phyloP scores from a whole-genome alignment of 805 yeast species.

The Ogataea ganodermae region DNA sequence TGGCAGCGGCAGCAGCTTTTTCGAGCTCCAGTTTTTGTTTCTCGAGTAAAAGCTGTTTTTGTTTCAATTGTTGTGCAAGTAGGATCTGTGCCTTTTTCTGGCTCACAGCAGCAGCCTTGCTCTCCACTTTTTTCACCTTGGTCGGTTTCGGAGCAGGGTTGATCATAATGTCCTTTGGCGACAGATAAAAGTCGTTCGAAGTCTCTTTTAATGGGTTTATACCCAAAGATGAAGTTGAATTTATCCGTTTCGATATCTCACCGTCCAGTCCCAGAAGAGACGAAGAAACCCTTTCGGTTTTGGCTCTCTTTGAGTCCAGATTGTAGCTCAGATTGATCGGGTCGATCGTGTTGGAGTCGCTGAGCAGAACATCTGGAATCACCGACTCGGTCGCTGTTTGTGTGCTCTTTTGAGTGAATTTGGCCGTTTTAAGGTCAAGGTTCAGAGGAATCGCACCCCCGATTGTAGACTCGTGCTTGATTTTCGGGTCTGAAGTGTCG shows the following conservation, averaged over 20 bases:
- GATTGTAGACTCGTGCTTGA: neutral
- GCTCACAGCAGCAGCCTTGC: constrained; percentile 23
- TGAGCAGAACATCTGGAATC: constrained; percentile 7
- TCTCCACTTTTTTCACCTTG: constrained; percentile 19
- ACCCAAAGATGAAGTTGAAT: constrained; percentile 10
- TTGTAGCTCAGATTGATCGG: constrained; percentile 36
- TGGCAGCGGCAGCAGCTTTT: neutral
- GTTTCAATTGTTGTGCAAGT: constrained; percentile 25
- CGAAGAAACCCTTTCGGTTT: constrained; percentile 13
- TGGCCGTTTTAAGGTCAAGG: neutral
- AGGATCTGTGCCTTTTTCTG: constrained; percentile 24
- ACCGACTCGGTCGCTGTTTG: constrained; percentile 3
- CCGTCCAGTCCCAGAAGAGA: constrained; percentile 4
- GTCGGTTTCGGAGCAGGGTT: constrained; percentile 17
- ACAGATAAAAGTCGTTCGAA: constrained; percentile 16
- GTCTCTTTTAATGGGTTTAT: constrained; percentile 10
- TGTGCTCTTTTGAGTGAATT: constrained; percentile 1
- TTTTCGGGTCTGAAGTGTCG: neutral
- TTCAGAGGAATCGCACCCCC: neutral
- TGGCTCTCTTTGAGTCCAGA: constrained; percentile 34
- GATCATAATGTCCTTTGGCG: constrained; percentile 31
- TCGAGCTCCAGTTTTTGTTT: constrained; percentile 17
- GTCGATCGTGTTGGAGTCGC: constrained; percentile 31
- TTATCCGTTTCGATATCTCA: constrained; percentile 1
- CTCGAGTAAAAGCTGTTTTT: constrained; percentile 21